Conservation (phyloP, 306 rosid genomes). For the Casuarina equisetifolia region DNA sequence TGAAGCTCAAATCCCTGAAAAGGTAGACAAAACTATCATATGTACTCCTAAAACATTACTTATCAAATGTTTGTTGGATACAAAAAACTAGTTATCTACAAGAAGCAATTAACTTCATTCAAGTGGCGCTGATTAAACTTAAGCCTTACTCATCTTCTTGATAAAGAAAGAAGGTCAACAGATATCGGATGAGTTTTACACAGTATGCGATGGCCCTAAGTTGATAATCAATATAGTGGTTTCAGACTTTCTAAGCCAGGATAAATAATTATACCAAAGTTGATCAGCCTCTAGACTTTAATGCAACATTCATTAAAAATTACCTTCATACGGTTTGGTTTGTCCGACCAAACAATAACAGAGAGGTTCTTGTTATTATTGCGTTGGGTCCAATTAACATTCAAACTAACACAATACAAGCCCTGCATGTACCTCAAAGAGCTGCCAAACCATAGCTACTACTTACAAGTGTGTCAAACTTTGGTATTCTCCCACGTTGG, state of each 20-base stretch:
- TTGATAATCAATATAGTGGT: no score
- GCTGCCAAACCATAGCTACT: not conserved
- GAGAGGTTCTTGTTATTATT: not conserved
- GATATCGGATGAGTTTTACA: not conserved
- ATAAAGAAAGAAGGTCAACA: not conserved
- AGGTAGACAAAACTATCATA: constrained; percentile 6
- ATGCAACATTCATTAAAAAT: not conserved
- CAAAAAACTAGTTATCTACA: not conserved
- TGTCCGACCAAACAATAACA: not conserved
- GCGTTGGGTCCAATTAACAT: not conserved
- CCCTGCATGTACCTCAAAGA: not conserved
- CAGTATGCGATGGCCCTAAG: no score
- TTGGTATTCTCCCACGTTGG: constrained; percentile 54
- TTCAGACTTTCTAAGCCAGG: no score
- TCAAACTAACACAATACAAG: not conserved
- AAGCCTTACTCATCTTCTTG: not conserved
- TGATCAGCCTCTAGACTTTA: not conserved
- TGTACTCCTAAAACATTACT: not conserved
- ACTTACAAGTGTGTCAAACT: constrained; percentile 58
- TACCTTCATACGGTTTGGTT: not conserved
- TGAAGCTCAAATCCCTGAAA: constrained; percentile 90
- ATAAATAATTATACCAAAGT: not conserved
- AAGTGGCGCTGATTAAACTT: not conserved
- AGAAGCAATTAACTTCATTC: no score
- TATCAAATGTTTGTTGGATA: not conserved